Conservation (phyloP, 441 rosid genomes). For the Jatropha podagrica region DNA sequence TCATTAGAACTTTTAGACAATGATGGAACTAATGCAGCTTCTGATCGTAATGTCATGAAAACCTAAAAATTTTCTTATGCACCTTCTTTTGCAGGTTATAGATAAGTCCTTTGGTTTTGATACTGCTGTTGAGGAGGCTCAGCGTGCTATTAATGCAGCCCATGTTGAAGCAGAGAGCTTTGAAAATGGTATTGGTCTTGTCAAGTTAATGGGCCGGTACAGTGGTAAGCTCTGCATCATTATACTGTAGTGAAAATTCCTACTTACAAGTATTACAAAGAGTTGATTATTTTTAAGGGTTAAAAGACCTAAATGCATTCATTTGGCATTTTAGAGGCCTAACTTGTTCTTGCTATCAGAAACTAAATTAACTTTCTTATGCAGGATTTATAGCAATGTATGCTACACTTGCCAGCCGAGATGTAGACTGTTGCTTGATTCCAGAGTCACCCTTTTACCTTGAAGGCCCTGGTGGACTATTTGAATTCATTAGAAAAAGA, state of each 20-base stretch:
- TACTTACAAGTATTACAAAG: neutral
- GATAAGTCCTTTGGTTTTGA: slow-evolving; percentile 62
- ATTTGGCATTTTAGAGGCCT: neutral
- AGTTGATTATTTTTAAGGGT: neutral
- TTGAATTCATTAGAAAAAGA: slow-evolving; percentile 58
- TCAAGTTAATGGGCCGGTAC: slow-evolving; percentile 77
- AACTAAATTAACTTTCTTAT: slow-evolving; percentile 7
- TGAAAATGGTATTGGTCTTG: slow-evolving; percentile 63
- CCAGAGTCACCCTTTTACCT: slow-evolving; percentile 85
- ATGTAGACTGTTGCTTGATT: slow-evolving; percentile 85
- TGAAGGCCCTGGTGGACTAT: slow-evolving; percentile 74
- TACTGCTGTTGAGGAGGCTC: slow-evolving; percentile 68
- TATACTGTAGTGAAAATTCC: neutral
- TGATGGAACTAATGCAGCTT: neutral
- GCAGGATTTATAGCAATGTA: slow-evolving; percentile 86
- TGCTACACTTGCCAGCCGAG: slow-evolving; percentile 79
- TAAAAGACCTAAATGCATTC: neutral
- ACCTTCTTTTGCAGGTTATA: slow-evolving; percentile 38
- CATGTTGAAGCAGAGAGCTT: slow-evolving; percentile 59
- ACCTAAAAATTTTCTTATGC: neutral
- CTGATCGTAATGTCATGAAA: neutral
- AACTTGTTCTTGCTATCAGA: neutral
- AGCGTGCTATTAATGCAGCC: slow-evolving; percentile 60
- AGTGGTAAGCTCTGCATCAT: slow-evolving; percentile 48
- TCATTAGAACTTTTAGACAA: neutral